phyloP scores from a whole-genome alignment of 2,329 filamentous ascomycete species.

The Fusarium equiseti region DNA sequence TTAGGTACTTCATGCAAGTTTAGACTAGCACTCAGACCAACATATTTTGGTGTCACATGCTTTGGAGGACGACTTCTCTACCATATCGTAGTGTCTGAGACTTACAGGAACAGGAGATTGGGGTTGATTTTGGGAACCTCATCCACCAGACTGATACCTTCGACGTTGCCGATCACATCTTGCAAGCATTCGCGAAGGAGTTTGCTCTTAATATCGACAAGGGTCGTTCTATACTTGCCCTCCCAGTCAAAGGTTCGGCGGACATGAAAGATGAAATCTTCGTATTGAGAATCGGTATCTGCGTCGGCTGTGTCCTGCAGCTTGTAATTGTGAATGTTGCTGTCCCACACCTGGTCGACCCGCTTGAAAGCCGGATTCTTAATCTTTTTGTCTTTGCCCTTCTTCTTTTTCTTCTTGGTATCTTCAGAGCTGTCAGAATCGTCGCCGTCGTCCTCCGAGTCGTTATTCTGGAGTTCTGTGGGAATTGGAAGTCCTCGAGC shows the following conservation, averaged over 20 bases:
- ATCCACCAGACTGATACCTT: conserved; percentile 79
- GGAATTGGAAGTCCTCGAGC: background rate
- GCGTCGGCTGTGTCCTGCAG: conserved; percentile 66
- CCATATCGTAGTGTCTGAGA: background rate
- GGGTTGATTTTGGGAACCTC: conserved; percentile 80
- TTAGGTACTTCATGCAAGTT: background rate
- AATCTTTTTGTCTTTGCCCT: conserved; percentile 37
- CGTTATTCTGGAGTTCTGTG: background rate
- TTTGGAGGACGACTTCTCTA: background rate
- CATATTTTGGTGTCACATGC: background rate
- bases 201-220: conserved; percentile 89
- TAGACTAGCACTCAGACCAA: background rate
- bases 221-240: conserved; percentile 78
- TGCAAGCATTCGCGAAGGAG: conserved; percentile 73
- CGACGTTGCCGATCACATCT: conserved; percentile 53
- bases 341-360: conserved; percentile 68
- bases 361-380: conserved; percentile 59
- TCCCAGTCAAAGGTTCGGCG: conserved; percentile 86
- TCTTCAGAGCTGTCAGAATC: conserved; percentile 18
- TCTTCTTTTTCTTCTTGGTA: conserved; percentile 37
- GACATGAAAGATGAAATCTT: conserved; percentile 86
- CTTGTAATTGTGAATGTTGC: conserved; percentile 62
- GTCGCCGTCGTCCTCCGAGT: background rate
- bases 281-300: conserved; percentile 68
- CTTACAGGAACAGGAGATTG: conserved; percentile 75